A percentile compares a stretch with the other conserved stretches of the same genome.
phyloP scores from a whole-genome alignment of 1,284 basidiomycete species.

The Apiotrichum sp. region DNA sequence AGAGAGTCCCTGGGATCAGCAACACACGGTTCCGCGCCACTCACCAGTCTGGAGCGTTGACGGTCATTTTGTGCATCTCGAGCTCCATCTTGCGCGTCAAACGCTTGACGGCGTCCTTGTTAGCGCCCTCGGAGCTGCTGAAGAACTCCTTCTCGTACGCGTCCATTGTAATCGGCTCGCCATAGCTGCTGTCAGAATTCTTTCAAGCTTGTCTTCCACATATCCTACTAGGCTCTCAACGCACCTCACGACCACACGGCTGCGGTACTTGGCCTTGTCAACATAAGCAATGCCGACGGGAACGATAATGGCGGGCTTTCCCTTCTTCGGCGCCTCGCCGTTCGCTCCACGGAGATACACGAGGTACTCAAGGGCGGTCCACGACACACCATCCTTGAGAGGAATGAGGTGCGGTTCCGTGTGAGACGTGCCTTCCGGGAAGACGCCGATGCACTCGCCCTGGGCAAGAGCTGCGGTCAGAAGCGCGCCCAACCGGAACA shows the following conservation, averaged over 20 bases:
- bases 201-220: too few relatives aligned
- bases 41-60: conserved; percentile 91
- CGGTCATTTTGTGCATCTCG: conserved; percentile 66
- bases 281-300: conserved; percentile 89
- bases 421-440: conserved; percentile 73
- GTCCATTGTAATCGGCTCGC: conserved; percentile 68
- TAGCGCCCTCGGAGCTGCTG: conserved; percentile 59
- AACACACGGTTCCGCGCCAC: conserved; percentile 21
- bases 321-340: conserved; percentile 47
- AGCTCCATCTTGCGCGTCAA: conserved; percentile 68
- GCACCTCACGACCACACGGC: conserved; percentile 53
- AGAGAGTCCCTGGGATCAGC: conserved; percentile 60
- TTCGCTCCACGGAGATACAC: conserved; percentile 60
- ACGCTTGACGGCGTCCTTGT: conserved; percentile 76
- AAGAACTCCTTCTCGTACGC: conserved; percentile 72
- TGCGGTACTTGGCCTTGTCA: conserved; percentile 89
- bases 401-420: conserved; percentile 88
- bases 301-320: conserved; percentile 57
- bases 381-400: conserved; percentile 91
- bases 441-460: conserved; percentile 79
- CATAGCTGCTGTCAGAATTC: conserved; percentile 56
- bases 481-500: too few relatives aligned
- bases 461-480: conserved; percentile 56
- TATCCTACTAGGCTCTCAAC: conserved; percentile 16
- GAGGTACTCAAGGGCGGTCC: conserved; percentile 88